A percentile compares a stretch with the other conserved stretches of the same genome.
Conservation (phyloP, 2,329 filamentous ascomycete species). For the Aspergillus clavatus region DNA sequence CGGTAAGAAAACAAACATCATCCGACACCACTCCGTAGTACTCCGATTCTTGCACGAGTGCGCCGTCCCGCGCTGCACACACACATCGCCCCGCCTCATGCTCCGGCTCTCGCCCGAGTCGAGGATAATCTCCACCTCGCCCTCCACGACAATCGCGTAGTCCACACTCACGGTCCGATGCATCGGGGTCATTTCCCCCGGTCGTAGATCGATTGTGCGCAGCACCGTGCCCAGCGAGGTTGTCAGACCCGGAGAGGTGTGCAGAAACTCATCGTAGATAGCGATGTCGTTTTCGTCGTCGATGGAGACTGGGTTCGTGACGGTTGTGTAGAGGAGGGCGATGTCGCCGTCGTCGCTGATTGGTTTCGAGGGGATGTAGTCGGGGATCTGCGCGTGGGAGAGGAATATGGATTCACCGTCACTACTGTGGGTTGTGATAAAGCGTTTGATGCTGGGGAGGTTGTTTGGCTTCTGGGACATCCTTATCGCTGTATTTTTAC, state of each 20-base stretch:
- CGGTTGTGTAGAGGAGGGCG: slow-evolving; percentile 28
- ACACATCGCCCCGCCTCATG: slow-evolving; percentile 48
- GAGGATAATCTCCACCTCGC: slow-evolving; percentile 45
- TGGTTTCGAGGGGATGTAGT: slow-evolving; percentile 28
- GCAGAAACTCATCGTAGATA: slow-evolving; percentile 30
- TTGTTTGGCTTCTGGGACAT: slow-evolving; percentile 19
- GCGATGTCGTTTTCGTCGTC: slow-evolving; percentile 31
- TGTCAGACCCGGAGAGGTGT: slow-evolving; percentile 31
- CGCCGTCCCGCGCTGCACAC: slow-evolving; percentile 46
- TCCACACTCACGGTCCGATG: slow-evolving; percentile 41
- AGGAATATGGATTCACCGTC: slow-evolving; percentile 36
- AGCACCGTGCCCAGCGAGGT: slow-evolving; percentile 29
- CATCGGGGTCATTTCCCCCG: slow-evolving; percentile 31
- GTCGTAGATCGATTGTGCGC: slow-evolving; percentile 32
- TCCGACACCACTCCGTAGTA: slow-evolving; percentile 23
- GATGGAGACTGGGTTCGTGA: slow-evolving; percentile 22
- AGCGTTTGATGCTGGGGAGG: slow-evolving; percentile 32
- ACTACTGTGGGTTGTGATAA: slow-evolving; percentile 36
- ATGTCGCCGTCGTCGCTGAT: slow-evolving; percentile 29
- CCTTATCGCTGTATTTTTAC: not conserved
- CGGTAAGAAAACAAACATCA: slow-evolving; percentile 31
- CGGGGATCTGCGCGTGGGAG: slow-evolving; percentile 29
- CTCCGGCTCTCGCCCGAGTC: slow-evolving; percentile 44
- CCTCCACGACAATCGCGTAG: slow-evolving; percentile 50
- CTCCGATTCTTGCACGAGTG: slow-evolving; percentile 29